Conservation (phyloP, 2,329 filamentous ascomycete genomes). For the Elsinoe arachidis region DNA sequence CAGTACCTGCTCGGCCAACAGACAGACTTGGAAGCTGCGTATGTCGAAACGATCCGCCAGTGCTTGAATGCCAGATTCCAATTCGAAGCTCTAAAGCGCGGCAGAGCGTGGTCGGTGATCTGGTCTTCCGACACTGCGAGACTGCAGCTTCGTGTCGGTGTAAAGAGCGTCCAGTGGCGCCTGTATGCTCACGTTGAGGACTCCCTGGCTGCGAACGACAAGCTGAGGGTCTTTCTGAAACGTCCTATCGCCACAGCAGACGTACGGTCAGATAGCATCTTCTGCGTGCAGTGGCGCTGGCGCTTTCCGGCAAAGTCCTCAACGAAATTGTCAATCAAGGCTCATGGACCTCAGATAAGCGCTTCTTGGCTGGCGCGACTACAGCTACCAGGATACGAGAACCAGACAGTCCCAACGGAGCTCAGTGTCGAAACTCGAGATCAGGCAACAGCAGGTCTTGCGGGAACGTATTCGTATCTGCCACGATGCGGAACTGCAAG, state of each 20-base stretch:
- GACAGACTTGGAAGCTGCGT: no score
- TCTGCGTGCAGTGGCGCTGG: conserved; percentile 37
- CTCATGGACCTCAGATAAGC: conserved; percentile 16
- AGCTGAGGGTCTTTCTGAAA: conserved; percentile 19
- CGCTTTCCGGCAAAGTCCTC: conserved; percentile 26
- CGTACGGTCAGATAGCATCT: conserved; percentile 18
- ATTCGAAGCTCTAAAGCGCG: conserved; percentile 27
- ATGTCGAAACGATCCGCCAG: conserved; percentile 13
- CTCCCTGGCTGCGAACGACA: conserved; percentile 18
- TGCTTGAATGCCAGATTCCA: conserved; percentile 28
- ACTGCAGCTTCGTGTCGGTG: conserved; percentile 30
- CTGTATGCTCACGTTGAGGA: conserved; percentile 22
- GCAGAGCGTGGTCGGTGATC: conserved; percentile 32
- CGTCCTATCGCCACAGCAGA: conserved; percentile 23
- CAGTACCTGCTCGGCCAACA: no score
- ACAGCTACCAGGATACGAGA: conserved; percentile 30
- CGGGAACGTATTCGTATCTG: conserved; percentile 44
- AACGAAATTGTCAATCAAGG: conserved; percentile 19
- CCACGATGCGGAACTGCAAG: conserved; percentile 51
- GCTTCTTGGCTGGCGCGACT: conserved; percentile 32
- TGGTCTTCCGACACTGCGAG: conserved; percentile 32
- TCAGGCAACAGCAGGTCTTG: conserved; percentile 30
- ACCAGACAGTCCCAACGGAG: conserved; percentile 36
- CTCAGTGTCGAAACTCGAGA: conserved; percentile 33
- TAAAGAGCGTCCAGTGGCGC: conserved; percentile 21